A percentile compares a stretch with the other conserved stretches of the same genome.
Conservation (phyloP, 2,329 filamentous ascomycete genomes). For the Xylaria hypoxylon region DNA sequence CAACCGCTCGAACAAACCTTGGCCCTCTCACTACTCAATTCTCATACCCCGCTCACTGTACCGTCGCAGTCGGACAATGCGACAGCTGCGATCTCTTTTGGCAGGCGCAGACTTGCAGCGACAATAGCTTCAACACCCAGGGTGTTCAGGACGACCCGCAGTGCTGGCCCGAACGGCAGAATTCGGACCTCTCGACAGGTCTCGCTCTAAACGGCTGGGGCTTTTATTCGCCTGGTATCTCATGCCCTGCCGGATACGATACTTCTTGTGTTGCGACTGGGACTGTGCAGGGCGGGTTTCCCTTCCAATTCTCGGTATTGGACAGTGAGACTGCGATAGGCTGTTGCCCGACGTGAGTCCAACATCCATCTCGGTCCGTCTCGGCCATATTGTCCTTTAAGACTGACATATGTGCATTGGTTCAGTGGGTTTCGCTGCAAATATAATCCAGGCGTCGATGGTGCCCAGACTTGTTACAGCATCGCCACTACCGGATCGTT, state of each 20-base stretch:
- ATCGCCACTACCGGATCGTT: constrained; percentile 23
- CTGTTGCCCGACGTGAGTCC: constrained; percentile 51
- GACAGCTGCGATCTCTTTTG: constrained; percentile 43
- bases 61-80: constrained; percentile 40
- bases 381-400: neutral
- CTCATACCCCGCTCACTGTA: constrained; percentile 41
- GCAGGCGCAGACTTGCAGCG: constrained; percentile 44
- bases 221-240: constrained; percentile 53
- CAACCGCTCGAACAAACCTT: constrained; percentile 32
- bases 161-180: constrained; percentile 49
- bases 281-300: constrained; percentile 34
- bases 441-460: constrained; percentile 27
- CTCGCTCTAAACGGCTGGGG: constrained; percentile 50
- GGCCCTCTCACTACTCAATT: constrained; percentile 47
- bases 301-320: constrained; percentile 47
- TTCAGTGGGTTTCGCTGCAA: constrained; percentile 31
- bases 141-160: constrained; percentile 44
- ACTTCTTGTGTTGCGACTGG: constrained; percentile 50
- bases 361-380: no score
- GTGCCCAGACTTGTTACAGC: constrained; percentile 29
- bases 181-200: constrained; percentile 29
- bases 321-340: constrained; percentile 50
- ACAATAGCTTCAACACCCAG: constrained; percentile 25
- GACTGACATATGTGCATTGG: constrained; percentile 6
- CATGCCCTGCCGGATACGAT: constrained; percentile 50